Evolutionary conservation across 2,329 filamentous ascomycete genomes (phyloP), one percentile per base, ranked within the genome.

Genomic region (Alternaria atra): DNA sequence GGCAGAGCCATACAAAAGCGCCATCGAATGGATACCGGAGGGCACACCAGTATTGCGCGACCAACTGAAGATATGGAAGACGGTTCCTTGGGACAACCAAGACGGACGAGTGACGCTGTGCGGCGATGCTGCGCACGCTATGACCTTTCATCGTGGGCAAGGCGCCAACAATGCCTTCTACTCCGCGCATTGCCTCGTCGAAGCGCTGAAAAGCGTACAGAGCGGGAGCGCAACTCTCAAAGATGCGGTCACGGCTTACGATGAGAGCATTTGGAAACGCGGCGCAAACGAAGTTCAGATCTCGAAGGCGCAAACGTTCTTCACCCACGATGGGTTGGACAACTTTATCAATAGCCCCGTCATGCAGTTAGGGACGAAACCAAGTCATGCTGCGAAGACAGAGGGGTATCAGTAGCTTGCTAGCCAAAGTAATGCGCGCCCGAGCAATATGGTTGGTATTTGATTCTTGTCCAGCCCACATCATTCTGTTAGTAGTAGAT

Each of bases 101-200:
- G 62, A 61, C 6, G 77, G 76, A 13, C 60, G 74, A 25, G 68
- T 79, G 8, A 79, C 76, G 23, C 58, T 80, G 4, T 76, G 74
- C 15, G 78, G 77, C 3, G 78, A 80, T 58, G 76, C 77, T 32
- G 78, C 77, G n/a, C 78, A 80, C 64, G 73, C 78, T 3, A 81
- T 81, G 79, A 79, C 78, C 0, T 78, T 77, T 15, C 76, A 79
- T 50, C 76, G 76, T n/a, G 77, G 76, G 1, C 77, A 79, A 64
- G 76, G 75, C 6, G 70, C 77, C 17, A 79, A 79, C 48, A 77
- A 79, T 35, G 74, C 77, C 5, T 73, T 79, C 17, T 73, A 70
- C 47, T 78, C 78, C 48, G 75, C 71, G 4, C 66, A 71, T 23
- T 72, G 66, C 30, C 67, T 77, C 5, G 70, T 72, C 1, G 66